Conservation (phyloP, 306 rosid genomes). For the Leucaena leucocephala region DNA sequence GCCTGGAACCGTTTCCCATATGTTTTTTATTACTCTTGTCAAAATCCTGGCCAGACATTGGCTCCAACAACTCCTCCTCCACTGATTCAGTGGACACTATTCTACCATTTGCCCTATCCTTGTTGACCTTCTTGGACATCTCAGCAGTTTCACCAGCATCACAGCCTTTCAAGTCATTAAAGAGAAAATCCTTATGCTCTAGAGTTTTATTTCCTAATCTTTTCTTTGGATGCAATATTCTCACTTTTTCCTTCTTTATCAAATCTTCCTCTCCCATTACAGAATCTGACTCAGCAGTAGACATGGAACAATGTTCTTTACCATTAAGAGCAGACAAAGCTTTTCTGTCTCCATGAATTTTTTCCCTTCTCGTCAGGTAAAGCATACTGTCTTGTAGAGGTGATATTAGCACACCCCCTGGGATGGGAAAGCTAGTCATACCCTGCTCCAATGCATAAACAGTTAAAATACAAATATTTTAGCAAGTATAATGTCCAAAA, state of each 20-base stretch:
- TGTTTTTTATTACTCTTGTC: conserved; percentile 48
- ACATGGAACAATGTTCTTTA: conserved; percentile 53
- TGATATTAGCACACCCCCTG: conserved; percentile 55
- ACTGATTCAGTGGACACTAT: conserved; percentile 42
- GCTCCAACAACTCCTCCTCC: conserved; percentile 53
- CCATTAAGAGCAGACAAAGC: conserved; percentile 38
- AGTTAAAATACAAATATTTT: conserved; percentile 11
- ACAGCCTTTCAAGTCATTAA: conserved; percentile 51
- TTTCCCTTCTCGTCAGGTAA: conserved; percentile 43
- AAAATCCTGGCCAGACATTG: conserved; percentile 57
- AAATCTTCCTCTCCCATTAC: conserved; percentile 40
- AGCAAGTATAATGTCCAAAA: conserved; percentile 28
- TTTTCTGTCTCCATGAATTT: conserved; percentile 39
- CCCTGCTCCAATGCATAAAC: conserved; percentile 49
- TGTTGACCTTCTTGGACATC: conserved; percentile 40
- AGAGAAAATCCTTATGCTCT: conserved; percentile 48
- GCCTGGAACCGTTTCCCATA: conserved; percentile 43
- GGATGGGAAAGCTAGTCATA: conserved; percentile 61
- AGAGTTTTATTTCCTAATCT: conserved; percentile 48
- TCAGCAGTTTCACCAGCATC: conserved; percentile 48
- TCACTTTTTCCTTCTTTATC: conserved; percentile 48
- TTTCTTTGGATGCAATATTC: conserved; percentile 44
- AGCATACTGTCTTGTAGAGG: conserved; percentile 71
- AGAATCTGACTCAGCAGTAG: conserved; percentile 50
- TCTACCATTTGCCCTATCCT: conserved; percentile 49